Percentiles rank a stretch among this genome's conserved stretches.
These are phyloP conservation scores for Ophiostoma populinum DNA, from an alignment of 2,329 filamentous ascomycete genomes.

Conservation along the genomic window DNA sequence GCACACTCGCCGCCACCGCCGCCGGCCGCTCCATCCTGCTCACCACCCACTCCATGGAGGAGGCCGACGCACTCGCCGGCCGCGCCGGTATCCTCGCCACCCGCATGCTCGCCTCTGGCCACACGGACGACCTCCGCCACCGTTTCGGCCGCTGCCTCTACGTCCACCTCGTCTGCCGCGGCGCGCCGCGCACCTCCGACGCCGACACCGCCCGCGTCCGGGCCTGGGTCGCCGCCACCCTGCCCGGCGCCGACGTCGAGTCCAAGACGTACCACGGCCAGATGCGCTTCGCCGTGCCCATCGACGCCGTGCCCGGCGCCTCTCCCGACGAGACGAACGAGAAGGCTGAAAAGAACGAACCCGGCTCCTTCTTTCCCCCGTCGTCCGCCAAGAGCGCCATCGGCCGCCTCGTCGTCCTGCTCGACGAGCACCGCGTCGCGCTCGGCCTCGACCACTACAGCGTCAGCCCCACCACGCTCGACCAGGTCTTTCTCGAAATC, in stretches of 20 bases:
- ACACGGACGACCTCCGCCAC: slow-evolving; percentile 51
- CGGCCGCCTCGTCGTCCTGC: slow-evolving; percentile 48
- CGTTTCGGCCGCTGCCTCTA: slow-evolving; percentile 66
- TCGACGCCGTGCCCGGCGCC: slow-evolving; percentile 15
- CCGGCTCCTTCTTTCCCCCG: neutral
- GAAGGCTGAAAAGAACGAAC: neutral
- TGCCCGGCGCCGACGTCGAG: slow-evolving; percentile 52
- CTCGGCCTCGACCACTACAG: slow-evolving; percentile 74
- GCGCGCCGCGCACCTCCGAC: slow-evolving; percentile 54
- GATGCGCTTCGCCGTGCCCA: slow-evolving; percentile 64
- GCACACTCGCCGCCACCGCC: slow-evolving; percentile 56
- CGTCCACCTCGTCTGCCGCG: slow-evolving; percentile 61
- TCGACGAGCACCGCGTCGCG: slow-evolving; percentile 52
- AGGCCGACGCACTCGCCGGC: slow-evolving; percentile 73
- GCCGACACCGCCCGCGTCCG: slow-evolving; percentile 51
- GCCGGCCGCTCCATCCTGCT: slow-evolving; percentile 68
- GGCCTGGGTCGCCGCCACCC: slow-evolving; percentile 42
- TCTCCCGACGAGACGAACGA: neutral
- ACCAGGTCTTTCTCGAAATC: slow-evolving; percentile 80
- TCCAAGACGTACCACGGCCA: slow-evolving; percentile 69
- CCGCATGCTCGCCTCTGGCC: slow-evolving; percentile 72
- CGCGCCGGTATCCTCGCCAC: slow-evolving; percentile 74
- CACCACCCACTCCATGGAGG: slow-evolving; percentile 91
- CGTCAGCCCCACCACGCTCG: slow-evolving; percentile 70
- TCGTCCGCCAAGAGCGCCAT: slow-evolving; percentile 31